Conservation (phyloP, 2,329 filamentous ascomycete species). For the Scedosporium apiospermum region DNA sequence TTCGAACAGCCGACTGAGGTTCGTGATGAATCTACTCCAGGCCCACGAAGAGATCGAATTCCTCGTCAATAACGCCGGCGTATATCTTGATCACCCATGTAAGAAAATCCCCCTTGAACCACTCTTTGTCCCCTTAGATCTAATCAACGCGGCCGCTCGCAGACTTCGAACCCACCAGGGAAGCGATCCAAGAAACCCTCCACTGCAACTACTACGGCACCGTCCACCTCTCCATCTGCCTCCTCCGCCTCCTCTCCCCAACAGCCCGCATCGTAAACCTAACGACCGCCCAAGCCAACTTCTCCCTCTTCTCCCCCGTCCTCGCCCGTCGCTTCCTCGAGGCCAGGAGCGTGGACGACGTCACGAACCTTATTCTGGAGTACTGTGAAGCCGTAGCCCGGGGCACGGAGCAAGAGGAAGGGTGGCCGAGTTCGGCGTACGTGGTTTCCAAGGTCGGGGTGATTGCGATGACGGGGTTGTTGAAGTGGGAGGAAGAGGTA, state of each 20-base stretch:
- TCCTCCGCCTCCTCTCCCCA: slow-evolving; percentile 34
- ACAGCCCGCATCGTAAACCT: slow-evolving; percentile 39
- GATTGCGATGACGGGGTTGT: slow-evolving; percentile 27
- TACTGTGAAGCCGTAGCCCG: slow-evolving; percentile 35
- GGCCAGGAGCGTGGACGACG: slow-evolving; percentile 27
- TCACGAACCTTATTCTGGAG: slow-evolving; percentile 37
- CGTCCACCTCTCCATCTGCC: slow-evolving; percentile 29
- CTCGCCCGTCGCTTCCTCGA: slow-evolving; percentile 31
- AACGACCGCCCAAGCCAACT: slow-evolving; percentile 30
- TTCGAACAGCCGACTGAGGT: slow-evolving; percentile 29
- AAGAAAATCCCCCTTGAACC: slow-evolving; percentile 1
- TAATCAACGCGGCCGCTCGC: neutral
- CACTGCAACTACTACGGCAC: slow-evolving; percentile 43
- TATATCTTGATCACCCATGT: slow-evolving; percentile 36
- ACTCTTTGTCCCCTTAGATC: neutral
- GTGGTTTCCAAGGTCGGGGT: slow-evolving; percentile 34
- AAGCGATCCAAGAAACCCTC: slow-evolving; percentile 38
- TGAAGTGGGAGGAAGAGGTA: slow-evolving; percentile 19
- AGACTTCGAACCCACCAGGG: slow-evolving; percentile 19
- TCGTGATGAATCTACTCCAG: slow-evolving; percentile 29
- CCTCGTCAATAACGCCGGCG: slow-evolving; percentile 44
- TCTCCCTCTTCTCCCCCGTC: slow-evolving; percentile 34
- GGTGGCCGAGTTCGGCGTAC: slow-evolving; percentile 41
- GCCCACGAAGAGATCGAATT: slow-evolving; percentile 40
- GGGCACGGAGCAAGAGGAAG: slow-evolving; percentile 32